phyloP scores from a whole-genome alignment of 176 grass and related monocot species.

The Microstegium vimineum region DNA sequence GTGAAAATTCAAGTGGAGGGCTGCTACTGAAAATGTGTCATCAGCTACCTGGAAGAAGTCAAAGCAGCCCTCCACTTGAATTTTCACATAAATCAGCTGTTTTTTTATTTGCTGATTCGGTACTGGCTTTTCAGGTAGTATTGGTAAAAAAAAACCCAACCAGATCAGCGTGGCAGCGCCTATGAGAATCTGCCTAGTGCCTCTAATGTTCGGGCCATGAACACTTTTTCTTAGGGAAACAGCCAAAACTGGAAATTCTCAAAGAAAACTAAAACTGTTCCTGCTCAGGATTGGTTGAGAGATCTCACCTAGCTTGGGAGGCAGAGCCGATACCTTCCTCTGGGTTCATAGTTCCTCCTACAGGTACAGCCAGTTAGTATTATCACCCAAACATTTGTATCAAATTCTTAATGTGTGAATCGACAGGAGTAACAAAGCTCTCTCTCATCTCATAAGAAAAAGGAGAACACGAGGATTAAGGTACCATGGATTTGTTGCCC shows the following conservation, averaged over 20 bases:
- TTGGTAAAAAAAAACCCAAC: background rate
- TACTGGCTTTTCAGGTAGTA: background rate
- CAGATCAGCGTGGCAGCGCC: no score
- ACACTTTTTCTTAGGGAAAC: background rate
- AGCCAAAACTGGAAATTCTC: no score
- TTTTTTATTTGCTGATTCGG: no score
- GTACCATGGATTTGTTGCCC: background rate
- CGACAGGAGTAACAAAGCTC: background rate
- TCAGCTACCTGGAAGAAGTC: background rate
- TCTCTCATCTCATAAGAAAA: background rate
- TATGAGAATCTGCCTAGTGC: background rate
- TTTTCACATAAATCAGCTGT: no score
- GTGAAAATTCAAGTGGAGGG: background rate
- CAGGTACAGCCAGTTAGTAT: background rate
- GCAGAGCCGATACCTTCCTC: background rate
- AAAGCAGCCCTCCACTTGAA: no score
- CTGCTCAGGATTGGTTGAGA: background rate
- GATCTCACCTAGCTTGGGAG: conserved; percentile 14
- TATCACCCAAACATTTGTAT: background rate
- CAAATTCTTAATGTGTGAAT: background rate
- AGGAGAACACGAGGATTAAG: background rate
- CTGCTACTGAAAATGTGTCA: background rate
- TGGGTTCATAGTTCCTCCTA: conserved; percentile 25
- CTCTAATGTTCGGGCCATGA: background rate
- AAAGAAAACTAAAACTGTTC: background rate